phyloP scores from a whole-genome alignment of 2,329 filamentous ascomycete genomes.

The Aspergillus eucalypticola region DNA sequence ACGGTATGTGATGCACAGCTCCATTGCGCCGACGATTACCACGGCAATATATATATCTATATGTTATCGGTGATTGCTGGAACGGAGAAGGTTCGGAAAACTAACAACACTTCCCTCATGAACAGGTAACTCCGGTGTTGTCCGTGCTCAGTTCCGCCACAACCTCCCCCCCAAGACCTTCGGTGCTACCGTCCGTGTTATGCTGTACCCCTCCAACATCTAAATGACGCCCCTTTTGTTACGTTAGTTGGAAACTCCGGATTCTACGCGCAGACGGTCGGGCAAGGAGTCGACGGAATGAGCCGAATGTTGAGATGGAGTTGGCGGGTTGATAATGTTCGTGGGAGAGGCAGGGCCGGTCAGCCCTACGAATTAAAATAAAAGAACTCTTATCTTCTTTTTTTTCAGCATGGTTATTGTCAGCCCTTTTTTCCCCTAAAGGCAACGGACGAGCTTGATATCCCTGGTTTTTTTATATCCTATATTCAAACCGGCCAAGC shows the following conservation, averaged over 20 bases:
- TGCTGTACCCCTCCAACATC: conserved; percentile 98
- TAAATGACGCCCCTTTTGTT: conserved; percentile 56
- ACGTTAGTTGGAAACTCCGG: conserved; percentile 39
- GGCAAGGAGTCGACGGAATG: conserved; percentile 41
- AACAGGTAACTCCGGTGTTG: conserved; percentile 92
- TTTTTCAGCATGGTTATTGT: conserved; percentile 32
- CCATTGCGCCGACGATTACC: conserved; percentile 9
- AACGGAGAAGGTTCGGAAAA: not conserved
- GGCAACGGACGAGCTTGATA: conserved; percentile 27
- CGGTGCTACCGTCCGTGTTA: conserved; percentile 92
- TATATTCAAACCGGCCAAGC: conserved; percentile 16
- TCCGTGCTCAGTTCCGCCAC: conserved; percentile 94
- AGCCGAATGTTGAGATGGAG: conserved; percentile 42
- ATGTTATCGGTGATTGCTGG: not conserved
- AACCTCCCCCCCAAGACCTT: conserved; percentile 97
- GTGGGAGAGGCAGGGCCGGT: conserved; percentile 41
- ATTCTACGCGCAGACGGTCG: conserved; percentile 40
- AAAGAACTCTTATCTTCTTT: conserved; percentile 30
- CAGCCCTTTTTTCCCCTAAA: conserved; percentile 17
- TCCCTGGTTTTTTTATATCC: conserved; percentile 16
- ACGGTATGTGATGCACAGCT: conserved; percentile 64
- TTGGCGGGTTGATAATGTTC: conserved; percentile 44
- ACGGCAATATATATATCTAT: not conserved
- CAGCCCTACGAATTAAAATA: conserved; percentile 43
- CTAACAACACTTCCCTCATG: conserved; percentile 11